Percentiles rank a stretch among this genome's conserved stretches.
Evolutionary conservation across 768 basidiomycete genomes (phyloP).

Genomic region (Boletus rex-veris): DNA sequence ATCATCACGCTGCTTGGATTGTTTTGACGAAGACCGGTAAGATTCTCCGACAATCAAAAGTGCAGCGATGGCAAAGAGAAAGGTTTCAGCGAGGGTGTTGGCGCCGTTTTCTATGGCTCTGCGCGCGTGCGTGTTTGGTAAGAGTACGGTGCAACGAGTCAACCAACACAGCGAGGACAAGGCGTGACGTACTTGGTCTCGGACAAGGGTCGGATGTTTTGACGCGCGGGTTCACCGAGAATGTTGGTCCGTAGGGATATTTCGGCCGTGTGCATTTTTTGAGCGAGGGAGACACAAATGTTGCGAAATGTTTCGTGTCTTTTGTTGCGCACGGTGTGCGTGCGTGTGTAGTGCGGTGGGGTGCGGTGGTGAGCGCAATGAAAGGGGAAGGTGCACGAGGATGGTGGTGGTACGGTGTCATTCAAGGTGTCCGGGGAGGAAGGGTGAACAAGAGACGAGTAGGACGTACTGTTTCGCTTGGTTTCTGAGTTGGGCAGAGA

Average conservation of each 20-base stretch:
- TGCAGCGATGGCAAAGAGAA: constrained; percentile 76
- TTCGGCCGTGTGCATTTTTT: constrained; percentile 73
- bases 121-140: not conserved
- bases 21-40: constrained; percentile 68
- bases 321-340: not conserved
- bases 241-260: constrained; percentile 69
- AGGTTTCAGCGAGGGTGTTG: constrained; percentile 80
- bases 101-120: constrained; percentile 87
- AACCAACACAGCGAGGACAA: not conserved
- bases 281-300: constrained; percentile 71
- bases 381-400: not conserved
- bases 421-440: not conserved
- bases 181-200: constrained; percentile 55
- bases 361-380: not conserved
- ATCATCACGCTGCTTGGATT: constrained; percentile 64
- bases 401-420: not conserved
- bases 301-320: constrained; percentile 73
- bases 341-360: not conserved
- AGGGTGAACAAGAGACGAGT: not conserved
- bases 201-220: constrained; percentile 70
- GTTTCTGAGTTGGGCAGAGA: constrained; percentile 61
- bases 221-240: constrained; percentile 66
- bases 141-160: too few relatives aligned
- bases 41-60: constrained; percentile 71
- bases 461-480: constrained; percentile 67